phyloP scores from a whole-genome alignment of 2,329 filamentous ascomycete genomes.

The Peltaster fructicola region DNA sequence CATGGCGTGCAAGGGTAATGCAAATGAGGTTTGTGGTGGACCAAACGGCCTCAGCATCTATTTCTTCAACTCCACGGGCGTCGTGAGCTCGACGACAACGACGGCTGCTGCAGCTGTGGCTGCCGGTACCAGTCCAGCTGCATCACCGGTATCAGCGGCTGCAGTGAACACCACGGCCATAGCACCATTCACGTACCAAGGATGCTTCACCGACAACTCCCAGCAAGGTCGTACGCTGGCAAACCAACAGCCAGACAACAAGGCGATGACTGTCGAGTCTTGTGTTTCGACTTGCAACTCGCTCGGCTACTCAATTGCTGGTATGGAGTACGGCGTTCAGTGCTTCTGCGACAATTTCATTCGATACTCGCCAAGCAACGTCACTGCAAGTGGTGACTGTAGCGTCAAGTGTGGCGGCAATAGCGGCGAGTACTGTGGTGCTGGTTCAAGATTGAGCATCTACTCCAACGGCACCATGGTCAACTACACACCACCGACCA shows the following conservation, averaged over 20 bases:
- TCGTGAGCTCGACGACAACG: constrained; percentile 5
- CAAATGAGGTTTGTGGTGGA: constrained; percentile 2
- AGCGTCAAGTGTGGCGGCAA: constrained; percentile 16
- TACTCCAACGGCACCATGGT: constrained; percentile 12
- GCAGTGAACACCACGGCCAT: constrained; percentile 11
- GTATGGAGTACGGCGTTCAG: constrained; percentile 15
- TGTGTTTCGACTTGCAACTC: constrained; percentile 14
- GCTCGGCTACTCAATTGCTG: constrained; percentile 18
- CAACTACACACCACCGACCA: constrained; percentile 6
- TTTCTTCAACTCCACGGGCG: constrained; percentile 8
- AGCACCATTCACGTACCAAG: constrained; percentile 9
- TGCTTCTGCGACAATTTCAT: constrained; percentile 19
- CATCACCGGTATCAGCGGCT: constrained; percentile 8
- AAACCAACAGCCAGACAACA: constrained; percentile 6
- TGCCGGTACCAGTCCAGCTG: constrained; percentile 4
- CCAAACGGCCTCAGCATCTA: constrained; percentile 6
- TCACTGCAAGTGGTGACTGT: constrained; percentile 12
- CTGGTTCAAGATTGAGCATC: constrained; percentile 11
- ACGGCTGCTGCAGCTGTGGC: constrained; percentile 7
- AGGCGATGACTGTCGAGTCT: constrained; percentile 9
- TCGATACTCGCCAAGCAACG: constrained; percentile 6
- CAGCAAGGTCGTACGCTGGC: constrained; percentile 8
- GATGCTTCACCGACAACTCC: constrained; percentile 13
- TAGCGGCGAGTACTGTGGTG: constrained; percentile 14
- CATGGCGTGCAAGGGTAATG: constrained; percentile 3